Evolutionary conservation across 805 yeast genomes (phyloP).

Genomic region (Teunomyces panamensis): DNA sequence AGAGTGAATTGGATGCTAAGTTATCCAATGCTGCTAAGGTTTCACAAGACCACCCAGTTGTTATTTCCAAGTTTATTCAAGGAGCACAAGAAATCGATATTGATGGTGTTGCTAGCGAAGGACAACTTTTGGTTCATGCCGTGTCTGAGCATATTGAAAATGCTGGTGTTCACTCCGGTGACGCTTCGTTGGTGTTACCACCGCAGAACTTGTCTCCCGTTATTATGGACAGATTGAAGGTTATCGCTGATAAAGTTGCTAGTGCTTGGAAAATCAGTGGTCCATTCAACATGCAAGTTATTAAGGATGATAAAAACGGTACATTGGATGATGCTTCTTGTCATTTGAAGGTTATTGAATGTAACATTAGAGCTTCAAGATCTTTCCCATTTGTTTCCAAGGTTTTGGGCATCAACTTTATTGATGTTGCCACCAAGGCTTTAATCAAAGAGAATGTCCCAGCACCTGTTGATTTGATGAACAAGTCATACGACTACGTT

Average conservation of each 20-base stretch:
- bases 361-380: constrained; percentile 97
- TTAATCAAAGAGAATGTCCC: constrained; percentile 73
- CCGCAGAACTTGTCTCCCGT: constrained; percentile 74
- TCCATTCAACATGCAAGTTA: constrained; percentile 97
- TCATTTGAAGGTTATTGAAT: constrained; percentile 89
- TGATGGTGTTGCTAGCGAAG: constrained; percentile 92
- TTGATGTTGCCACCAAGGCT: constrained; percentile 91
- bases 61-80: constrained; percentile 90
- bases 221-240: constrained; percentile 71
- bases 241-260: constrained; percentile 90
- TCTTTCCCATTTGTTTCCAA: constrained; percentile 99
- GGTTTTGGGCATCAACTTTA: constrained; percentile 91
- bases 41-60: constrained; percentile 96
- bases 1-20: constrained; percentile 76
- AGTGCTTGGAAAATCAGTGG: constrained; percentile 94
- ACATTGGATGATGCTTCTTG: constrained; percentile 51
- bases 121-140: constrained; percentile 88
- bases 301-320: constrained; percentile 66
- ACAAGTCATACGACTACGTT: constrained; percentile 69
- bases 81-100: constrained; percentile 97
- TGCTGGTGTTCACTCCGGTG: constrained; percentile 99
- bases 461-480: constrained; percentile 81
- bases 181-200: constrained; percentile 92
- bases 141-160: constrained; percentile 97
- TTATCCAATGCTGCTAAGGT: constrained; percentile 87